These are phyloP conservation scores for Tremellales sp. DNA, from an alignment of 1,284 basidiomycete species.

Conservation along the genomic window DNA sequence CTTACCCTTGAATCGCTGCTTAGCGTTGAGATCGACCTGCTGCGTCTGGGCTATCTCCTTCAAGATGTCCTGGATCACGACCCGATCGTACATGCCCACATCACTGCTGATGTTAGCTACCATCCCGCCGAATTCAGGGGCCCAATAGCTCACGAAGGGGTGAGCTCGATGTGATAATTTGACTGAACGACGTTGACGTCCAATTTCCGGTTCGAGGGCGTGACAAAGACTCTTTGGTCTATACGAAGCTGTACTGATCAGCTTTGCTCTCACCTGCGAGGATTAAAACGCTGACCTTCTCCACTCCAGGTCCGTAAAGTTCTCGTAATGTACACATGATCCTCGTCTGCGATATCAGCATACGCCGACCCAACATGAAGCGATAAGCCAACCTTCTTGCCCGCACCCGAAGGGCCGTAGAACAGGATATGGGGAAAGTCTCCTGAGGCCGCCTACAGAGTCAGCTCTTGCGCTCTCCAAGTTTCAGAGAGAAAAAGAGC, in stretches of 20 bases:
- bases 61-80: constrained; percentile 93
- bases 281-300: constrained; percentile 62
- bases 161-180: constrained; percentile 97
- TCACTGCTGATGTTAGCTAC: constrained; percentile 57
- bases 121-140: background rate
- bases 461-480: background rate
- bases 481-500: constrained; percentile 27
- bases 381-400: constrained; percentile 65
- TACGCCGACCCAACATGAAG: background rate
- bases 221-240: constrained; percentile 93
- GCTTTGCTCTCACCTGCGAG: background rate
- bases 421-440: constrained; percentile 98
- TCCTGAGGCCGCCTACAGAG: constrained; percentile 66
- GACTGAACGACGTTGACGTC: constrained; percentile 97
- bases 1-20: constrained; percentile 91
- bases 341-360: constrained; percentile 58
- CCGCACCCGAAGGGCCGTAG: constrained; percentile 94
- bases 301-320: constrained; percentile 85
- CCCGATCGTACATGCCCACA: constrained; percentile 90
- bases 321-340: constrained; percentile 85
- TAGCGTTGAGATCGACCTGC: constrained; percentile 92
- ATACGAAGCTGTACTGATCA: constrained; percentile 74
- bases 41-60: constrained; percentile 99
- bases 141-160: constrained; percentile 65
- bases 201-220: constrained; percentile 89